Base-by-base conservation (phyloP, 208 protist genomes). In the Leptomonas pyrrhocoris region DNA sequence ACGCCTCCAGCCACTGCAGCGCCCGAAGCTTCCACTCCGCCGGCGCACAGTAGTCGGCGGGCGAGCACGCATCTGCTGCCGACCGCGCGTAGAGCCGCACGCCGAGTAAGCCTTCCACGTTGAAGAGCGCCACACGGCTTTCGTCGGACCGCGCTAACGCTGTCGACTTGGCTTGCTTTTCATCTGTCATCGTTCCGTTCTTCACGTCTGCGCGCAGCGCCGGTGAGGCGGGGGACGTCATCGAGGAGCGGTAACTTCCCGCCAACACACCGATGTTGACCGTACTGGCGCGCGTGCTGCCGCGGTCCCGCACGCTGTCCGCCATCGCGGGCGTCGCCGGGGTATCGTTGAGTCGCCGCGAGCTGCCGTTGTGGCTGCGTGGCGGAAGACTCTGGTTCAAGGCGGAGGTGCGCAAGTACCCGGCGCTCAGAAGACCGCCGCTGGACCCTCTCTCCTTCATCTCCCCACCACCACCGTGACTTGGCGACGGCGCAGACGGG, bases 1-100 rank as follows among this genome's bases (percentile, higher is more conserved):
- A 96, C 48, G 77, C 68, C 40, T 94, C 88, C 16, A 96, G 73
- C 89, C 88, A 94, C 75, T 96, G 91, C 56, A 92, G 71, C 21
- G 88, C 82, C 8, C 88, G 85, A 70, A 89, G 58, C 73, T 88
- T 85, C 89, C 91, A 96, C 56, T 88, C 67, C 45, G 69, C 76
- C 13, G 82, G 77, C 1, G 61, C 48, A 59, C 78, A 87, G 27
- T 58, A 53, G 61, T 60, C 56, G 19, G 54, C 42, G 0, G 46
- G 34, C 27, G 23, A 16, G 18, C 27, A 65, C 48, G 60, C 19
- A 27, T 76, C 71, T 23, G 51, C 43, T 13, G 48, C 25, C 12
- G 34, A 36, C 49, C 62, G 40, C 9, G 64, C 23, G 56, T 71
- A 58, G 23, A 77, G 56, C 16, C 65, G 58, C 18, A 71, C 65